These are phyloP conservation scores for Ustilago cynodontis DNA, from an alignment of 1,284 basidiomycete species.

Conservation along the genomic window DNA sequence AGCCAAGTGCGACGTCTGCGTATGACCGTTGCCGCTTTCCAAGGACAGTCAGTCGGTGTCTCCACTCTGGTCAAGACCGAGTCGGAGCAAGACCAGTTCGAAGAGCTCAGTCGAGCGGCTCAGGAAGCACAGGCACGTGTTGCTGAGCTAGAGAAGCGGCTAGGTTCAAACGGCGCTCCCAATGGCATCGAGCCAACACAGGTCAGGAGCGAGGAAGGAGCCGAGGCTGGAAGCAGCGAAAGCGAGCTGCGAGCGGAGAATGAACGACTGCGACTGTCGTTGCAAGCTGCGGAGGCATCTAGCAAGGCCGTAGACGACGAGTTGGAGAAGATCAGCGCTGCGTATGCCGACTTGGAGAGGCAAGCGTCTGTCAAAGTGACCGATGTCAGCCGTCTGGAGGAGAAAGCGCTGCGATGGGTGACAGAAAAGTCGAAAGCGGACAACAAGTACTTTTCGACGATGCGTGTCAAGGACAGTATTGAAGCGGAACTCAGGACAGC, in stretches of 20 bases:
- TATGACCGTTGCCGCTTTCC: conserved; percentile 80
- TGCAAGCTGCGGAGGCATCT: conserved; percentile 57
- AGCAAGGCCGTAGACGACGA: conserved; percentile 77
- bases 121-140: conserved; percentile 40
- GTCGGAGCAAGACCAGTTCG: conserved; percentile 42
- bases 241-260: conserved; percentile 73
- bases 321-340: conserved; percentile 84
- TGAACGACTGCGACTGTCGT: conserved; percentile 72
- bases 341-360: conserved; percentile 87
- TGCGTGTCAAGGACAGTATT: conserved; percentile 87
- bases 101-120: conserved; percentile 28
- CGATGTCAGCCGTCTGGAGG: conserved; percentile 82
- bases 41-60: conserved; percentile 80
- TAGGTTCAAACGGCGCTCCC: conserved; percentile 12
- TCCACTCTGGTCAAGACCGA: conserved; percentile 76
- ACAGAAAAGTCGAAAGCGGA: conserved; percentile 87
- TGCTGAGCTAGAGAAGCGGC: conserved; percentile 42
- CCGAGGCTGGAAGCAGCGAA: conserved; percentile 6
- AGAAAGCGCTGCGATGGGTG: conserved; percentile 74
- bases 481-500: conserved; percentile 82
- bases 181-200: conserved; percentile 14
- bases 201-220: conserved; percentile 11
- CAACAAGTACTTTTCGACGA: conserved; percentile 91
- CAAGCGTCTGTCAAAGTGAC: conserved; percentile 87
- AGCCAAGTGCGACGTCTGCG: conserved; percentile 83